Evolutionary conservation across 257 asterid genomes (phyloP), one percentile per base, ranked within the genome.

Genomic region (Capsicum pubescens): DNA sequence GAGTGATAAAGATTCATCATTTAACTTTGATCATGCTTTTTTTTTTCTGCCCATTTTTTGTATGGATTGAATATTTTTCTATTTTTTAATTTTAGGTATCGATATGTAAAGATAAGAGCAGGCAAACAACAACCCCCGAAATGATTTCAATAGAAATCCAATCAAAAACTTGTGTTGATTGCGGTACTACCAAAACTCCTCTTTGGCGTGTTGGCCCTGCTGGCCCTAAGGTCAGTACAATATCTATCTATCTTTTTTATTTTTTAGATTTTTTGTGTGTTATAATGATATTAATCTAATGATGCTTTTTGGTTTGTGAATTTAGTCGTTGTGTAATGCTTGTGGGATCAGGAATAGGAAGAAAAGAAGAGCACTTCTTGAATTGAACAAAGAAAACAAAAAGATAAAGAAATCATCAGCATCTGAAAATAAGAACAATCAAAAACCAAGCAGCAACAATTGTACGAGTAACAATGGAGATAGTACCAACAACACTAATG

Each of bases 261-360:
- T 3, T 39, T 3, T 8, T 13, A 3, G 1, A 10, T 8, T 4
- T 7, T 16, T 16, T 48, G 3, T 1, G 42, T 2, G 42, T 54
- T 17, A 67, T 0, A 44, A 4, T 11, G 58, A 63, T 21, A 10
- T 1, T 4, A 44, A 56, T 61, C 2, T 52, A 3, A 21, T 64
- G 16, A 56, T 11, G 21, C 9, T 39, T 60, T 87, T 59, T 55
- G 16, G 32, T 26, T 36, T 77, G 46, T 86, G 77, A 26, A 78
- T 91, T 89, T 93, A 94, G 98, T 93, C 99, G 2, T 87, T 96
- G 74, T 96, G 99, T 88, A 94, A 96, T 89, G 99, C 98, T 64
- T 96, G 99, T 91, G 99, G 99, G 90, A 96, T 96, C 58, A 89
- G 98, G 80, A 96, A 97, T 90, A 88, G 99, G 52, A 96, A 96